These are phyloP conservation scores for Plasmodium coatneyi DNA, from an alignment of 169 alveolate species.

Conservation along the genomic window DNA sequence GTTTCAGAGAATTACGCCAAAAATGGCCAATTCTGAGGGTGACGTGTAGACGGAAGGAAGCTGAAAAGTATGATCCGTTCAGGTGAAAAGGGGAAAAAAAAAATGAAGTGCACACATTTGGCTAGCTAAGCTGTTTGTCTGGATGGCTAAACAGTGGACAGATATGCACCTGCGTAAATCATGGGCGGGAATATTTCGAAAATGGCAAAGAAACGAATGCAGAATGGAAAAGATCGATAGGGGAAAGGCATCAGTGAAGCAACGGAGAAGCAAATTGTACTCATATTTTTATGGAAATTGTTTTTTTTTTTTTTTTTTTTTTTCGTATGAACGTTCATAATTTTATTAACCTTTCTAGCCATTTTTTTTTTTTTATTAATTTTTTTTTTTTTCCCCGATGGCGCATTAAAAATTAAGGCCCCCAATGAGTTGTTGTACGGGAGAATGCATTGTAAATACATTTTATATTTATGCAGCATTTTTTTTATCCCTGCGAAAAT, in stretches of 20 bases:
- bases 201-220: background rate
- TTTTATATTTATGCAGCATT: background rate
- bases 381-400: background rate
- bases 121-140: background rate
- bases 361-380: background rate
- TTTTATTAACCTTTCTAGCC: background rate
- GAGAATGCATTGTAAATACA: background rate
- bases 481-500: background rate
- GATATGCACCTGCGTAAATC: background rate
- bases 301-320: conserved; percentile 25
- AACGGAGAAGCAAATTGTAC: background rate
- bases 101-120: background rate
- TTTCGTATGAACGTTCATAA: conserved; percentile 30
- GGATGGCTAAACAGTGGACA: background rate
- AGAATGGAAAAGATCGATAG: background rate
- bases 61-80: background rate
- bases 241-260: background rate
- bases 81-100: background rate
- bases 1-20: conserved; percentile 70
- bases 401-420: conserved; percentile 1
- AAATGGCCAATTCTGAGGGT: conserved; percentile 18
- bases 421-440: background rate
- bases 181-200: background rate
- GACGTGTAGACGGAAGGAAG: background rate
- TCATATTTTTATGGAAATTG: background rate